A percentile compares a stretch with the other conserved stretches of the same genome.
phyloP scores from a whole-genome alignment of 176 grass and related monocot species.

The Eleusine coracana region DNA sequence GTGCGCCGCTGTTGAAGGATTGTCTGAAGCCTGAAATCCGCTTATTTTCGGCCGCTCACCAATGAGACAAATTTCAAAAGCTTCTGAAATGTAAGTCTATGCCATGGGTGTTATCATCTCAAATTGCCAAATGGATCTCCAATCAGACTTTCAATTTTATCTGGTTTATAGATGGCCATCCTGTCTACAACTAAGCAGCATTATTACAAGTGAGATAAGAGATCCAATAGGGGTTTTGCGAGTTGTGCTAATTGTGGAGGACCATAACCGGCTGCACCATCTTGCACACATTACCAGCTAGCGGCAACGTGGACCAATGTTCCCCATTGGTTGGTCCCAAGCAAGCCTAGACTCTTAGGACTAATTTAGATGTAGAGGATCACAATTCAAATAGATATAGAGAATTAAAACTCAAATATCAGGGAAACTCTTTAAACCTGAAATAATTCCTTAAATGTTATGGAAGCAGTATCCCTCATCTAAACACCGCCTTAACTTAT shows the following conservation, averaged over 20 bases:
- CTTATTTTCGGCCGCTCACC: neutral
- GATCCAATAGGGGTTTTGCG: neutral
- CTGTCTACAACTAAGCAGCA: conserved; percentile 51
- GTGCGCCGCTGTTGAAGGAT: conserved; percentile 7
- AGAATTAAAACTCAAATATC: neutral
- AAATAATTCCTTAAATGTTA: neutral
- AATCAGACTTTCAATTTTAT: neutral
- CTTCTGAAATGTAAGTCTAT: neutral
- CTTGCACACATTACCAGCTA: neutral
- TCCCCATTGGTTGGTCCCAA: conserved; percentile 5
- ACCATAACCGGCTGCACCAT: conserved; percentile 15
- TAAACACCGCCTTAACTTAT: neutral
- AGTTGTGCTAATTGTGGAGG: conserved; percentile 36
- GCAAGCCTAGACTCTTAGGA: neutral
- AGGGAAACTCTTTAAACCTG: neutral
- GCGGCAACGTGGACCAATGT: conserved; percentile 35
- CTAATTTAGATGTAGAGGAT: neutral
- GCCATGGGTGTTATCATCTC: conserved; percentile 2
- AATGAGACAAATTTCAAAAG: neutral
- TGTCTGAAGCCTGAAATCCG: neutral
- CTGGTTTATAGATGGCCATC: neutral
- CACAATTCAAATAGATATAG: neutral
- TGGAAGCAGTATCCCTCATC: neutral
- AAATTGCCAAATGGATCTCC: conserved; percentile 34
- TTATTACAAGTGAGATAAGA: conserved; percentile 31